Base-by-base conservation (phyloP, 192 early-diverging fungal species). In the Backusella psychrophila region DNA sequence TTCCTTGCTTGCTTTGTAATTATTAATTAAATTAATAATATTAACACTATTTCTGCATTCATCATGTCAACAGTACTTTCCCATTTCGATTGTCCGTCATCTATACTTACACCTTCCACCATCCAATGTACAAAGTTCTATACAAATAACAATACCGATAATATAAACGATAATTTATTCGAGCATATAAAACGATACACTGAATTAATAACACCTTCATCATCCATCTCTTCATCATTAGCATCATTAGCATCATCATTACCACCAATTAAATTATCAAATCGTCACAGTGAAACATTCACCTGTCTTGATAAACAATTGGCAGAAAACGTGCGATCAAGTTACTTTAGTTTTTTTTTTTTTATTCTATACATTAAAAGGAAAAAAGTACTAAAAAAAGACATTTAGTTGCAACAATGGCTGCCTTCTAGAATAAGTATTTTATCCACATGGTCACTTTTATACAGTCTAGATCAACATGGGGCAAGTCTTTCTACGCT, bases 401-500 rank as follows among this genome's bases (percentile, higher is more conserved):
- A 44, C n/a, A 21, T 44, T 14, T 73, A 81, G 80, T 3, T 81
- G 4, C 80, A 59, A 56, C 49, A 26, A 11, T 74, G 76, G 67
- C 78, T 99, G 52, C 96, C 96, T 7, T 89, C 91, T 6, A 82
- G 96, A 66, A 82, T 93, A 44, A 85, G 90, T 21, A 84, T 96
- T 75, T 81, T 93, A 5, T 84, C 90, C 46, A 89, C 84, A 69
- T 96, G 94, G 94, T 88, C 86, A 23, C 86, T 99, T 33, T 78
- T 96, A 7, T 99, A 97, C 83, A 94, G 92, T 70, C 88, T 97
- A 68, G 96, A 96, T 71, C 92, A 96, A 77, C 95, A 99, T 81
- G 97, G 97, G 1, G 94, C 93, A 66, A 93, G 91, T 77, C 84
- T 99, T 72, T 84, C 89, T 36, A 97, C 97, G 6, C 84, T 99